A percentile compares a stretch with the other conserved stretches of the same genome.
These are phyloP conservation scores for Xylariaceae sp. DNA, from an alignment of 2,329 filamentous ascomycete genomes.

Conservation along the genomic window DNA sequence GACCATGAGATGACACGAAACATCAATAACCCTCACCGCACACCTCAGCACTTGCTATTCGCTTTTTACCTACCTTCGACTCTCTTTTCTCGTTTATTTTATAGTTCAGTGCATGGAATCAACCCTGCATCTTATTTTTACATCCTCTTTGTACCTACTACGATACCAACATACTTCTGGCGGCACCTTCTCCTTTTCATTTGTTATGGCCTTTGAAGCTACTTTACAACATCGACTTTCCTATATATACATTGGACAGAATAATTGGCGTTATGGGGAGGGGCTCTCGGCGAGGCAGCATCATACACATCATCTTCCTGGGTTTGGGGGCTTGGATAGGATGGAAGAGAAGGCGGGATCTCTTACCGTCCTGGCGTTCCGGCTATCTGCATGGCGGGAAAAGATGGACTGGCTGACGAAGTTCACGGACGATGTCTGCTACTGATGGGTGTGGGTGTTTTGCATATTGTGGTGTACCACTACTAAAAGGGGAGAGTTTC, in stretches of 20 bases:
- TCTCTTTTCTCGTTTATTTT: conserved; percentile 15
- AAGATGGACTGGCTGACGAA: conserved; percentile 26
- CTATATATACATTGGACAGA: conserved; percentile 29
- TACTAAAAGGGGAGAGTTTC: conserved; percentile 25
- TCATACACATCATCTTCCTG: conserved; percentile 32
- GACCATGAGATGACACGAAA: conserved; percentile 8
- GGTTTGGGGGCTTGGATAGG: conserved; percentile 22
- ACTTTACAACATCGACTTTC: conserved; percentile 20
- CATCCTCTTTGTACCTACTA: conserved; percentile 19
- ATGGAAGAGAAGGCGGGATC: conserved; percentile 31
- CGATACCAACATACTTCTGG: conserved; percentile 22
- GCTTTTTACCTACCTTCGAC: conserved; percentile 4
- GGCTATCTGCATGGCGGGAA: conserved; percentile 38
- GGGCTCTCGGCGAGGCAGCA: conserved; percentile 32
- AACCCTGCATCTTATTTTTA: not conserved
- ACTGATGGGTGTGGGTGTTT: conserved; percentile 13
- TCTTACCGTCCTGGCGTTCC: conserved; percentile 36
- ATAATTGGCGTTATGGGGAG: conserved; percentile 34
- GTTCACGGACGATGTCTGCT: conserved; percentile 25
- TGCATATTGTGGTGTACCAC: conserved; percentile 27
- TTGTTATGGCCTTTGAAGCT: conserved; percentile 27
- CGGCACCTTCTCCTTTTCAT: conserved; percentile 33
- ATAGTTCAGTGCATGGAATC: conserved; percentile 11
- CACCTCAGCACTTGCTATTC: not conserved
- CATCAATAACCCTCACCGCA: not conserved